phyloP scores from a whole-genome alignment of 2,329 filamentous ascomycete species.

The Amphichorda felina region DNA sequence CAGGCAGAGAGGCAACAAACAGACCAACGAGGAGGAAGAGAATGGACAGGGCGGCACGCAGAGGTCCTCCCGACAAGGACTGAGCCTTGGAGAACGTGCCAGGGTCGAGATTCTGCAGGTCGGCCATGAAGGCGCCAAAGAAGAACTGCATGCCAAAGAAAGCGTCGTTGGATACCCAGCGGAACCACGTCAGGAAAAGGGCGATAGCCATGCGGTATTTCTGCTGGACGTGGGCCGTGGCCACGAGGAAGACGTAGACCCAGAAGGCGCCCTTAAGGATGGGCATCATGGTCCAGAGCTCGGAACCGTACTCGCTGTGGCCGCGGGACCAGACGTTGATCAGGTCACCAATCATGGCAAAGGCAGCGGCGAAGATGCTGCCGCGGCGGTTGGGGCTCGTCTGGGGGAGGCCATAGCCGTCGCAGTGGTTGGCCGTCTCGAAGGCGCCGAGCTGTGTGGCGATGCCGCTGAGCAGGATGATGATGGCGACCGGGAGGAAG shows the following conservation, averaged over 20 bases:
- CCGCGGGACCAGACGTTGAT: conserved; percentile 38
- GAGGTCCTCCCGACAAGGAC: conserved; percentile 30
- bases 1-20: conserved; percentile 47
- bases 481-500: conserved; percentile 43
- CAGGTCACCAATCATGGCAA: conserved; percentile 26
- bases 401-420: conserved; percentile 46
- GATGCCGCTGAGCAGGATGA: conserved; percentile 32
- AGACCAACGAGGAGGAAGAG: conserved; percentile 39
- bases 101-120: conserved; percentile 39
- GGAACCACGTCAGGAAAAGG: conserved; percentile 36
- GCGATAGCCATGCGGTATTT: conserved; percentile 35
- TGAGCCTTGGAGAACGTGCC: conserved; percentile 23
- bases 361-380: conserved; percentile 4
- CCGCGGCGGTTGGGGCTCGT: conserved; percentile 26
- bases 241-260: conserved; percentile 40
- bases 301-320: conserved; percentile 40
- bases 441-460: conserved; percentile 41
- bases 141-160: conserved; percentile 47
- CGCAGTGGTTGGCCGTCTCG: conserved; percentile 39
- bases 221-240: conserved; percentile 34
- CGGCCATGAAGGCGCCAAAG: conserved; percentile 49
- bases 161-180: conserved; percentile 21
- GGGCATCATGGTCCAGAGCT: conserved; percentile 47
- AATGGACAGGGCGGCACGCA: conserved; percentile 29
- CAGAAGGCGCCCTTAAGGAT: conserved; percentile 41